Evolutionary conservation across 306 rosid genomes (phyloP).

Genomic region (Quercus wislizeni): DNA sequence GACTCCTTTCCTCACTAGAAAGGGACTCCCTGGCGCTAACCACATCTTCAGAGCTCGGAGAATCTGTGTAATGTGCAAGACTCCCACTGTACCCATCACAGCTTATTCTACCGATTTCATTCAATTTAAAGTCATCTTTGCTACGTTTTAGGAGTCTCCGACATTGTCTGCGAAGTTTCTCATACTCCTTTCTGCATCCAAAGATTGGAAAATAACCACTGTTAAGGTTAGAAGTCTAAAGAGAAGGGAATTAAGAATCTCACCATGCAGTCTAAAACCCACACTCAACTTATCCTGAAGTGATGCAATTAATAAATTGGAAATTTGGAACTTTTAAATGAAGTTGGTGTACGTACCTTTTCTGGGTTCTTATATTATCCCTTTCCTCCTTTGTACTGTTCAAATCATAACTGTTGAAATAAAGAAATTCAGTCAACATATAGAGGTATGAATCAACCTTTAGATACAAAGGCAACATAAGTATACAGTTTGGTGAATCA

Average conservation of each 20-base stretch:
- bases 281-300: not conserved
- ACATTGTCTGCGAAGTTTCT: slow-evolving; percentile 78
- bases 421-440: slow-evolving; percentile 28
- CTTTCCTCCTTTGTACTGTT: slow-evolving; percentile 83
- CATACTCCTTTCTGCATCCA: slow-evolving; percentile 80
- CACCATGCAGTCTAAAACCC: slow-evolving; percentile 1
- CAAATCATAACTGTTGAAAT: slow-evolving; percentile 75
- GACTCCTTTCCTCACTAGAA: slow-evolving; percentile 80
- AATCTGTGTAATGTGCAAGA: slow-evolving; percentile 57
- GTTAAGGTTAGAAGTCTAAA: slow-evolving; percentile 3
- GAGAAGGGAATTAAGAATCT: slow-evolving; percentile 10
- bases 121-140: slow-evolving; percentile 53
- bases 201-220: slow-evolving; percentile 10
- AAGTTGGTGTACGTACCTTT: slow-evolving; percentile 53
- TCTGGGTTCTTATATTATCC: slow-evolving; percentile 53
- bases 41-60: slow-evolving; percentile 94
- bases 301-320: slow-evolving; percentile 7
- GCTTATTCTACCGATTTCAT: slow-evolving; percentile 51
- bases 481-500: not conserved
- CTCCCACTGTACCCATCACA: slow-evolving; percentile 52
- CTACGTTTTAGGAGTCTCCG: slow-evolving; percentile 55
- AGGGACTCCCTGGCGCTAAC: slow-evolving; percentile 90
- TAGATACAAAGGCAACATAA: not conserved
- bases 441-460: not conserved
- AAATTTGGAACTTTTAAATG: slow-evolving; percentile 9